Evolutionary conservation across 495 filamentous ascomycete species (phyloP), one percentile per base, ranked within the genome.

Genomic region (Penicillium dipodomyicola): DNA sequence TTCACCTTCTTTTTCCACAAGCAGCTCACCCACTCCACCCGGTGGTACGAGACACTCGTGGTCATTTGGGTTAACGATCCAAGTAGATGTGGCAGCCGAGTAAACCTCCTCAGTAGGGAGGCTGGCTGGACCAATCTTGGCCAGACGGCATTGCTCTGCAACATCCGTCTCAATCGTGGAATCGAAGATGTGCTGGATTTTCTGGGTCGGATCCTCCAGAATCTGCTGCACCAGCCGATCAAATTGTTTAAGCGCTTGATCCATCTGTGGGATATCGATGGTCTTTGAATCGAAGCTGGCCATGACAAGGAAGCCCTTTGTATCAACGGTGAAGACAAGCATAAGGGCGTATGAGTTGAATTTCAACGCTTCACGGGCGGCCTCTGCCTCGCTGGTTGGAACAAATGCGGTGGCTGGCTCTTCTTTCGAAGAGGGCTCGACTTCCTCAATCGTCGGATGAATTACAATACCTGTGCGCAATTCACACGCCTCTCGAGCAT

Each of bases 261-360:
- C 52, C 69, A 70, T 70, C 8, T 57, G 58, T 0, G 52, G 19
- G 7, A 52, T 32, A 15, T 47, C 53, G 20, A 72, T 58, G 10
- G 57, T 48, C 2, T 58, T 61, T 44, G 72, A 77, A 49, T 82
- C 80, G 57, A 82, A 82, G 58, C 78, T 81, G 1, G 80, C 80
- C 74, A 77, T 78, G 32, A 81, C 65, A 4, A 77, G 56, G 62
- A 80, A 80, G 2, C 80, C 79, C 40, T 70, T 63, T 1, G 67
- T 56, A 46, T 75, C 71, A 5, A 82, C 57, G 10, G 75, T 72
- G 60, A 78, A 81, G 17, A 79, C 80, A 30, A 82, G 62, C 80
- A 82, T 82, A 11, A 81, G 62, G n/a, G 74, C 70, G 59, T 81
- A 82, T 0, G 79, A 76, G 54, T 81, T 82, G 60, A 82, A 82